Evolutionary conservation across 192 early-diverging fungal genomes (phyloP).

Genomic region (Umbelopsis sp.): DNA sequence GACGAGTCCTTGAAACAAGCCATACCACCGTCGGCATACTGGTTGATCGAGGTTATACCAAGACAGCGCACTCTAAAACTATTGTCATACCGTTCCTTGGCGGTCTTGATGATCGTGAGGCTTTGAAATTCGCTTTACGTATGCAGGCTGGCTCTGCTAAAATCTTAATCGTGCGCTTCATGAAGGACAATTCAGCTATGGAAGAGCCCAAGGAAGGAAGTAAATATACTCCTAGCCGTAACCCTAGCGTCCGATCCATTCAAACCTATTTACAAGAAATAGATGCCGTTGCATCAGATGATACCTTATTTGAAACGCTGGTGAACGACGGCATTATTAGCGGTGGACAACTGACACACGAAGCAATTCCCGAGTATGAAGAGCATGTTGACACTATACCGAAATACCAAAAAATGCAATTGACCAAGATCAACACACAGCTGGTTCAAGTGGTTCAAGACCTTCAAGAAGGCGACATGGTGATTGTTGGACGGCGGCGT

Average conservation of each 20-base stretch:
- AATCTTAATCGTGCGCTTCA: slow-evolving; percentile 55
- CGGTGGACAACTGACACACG: slow-evolving; percentile 20
- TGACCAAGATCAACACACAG: slow-evolving; percentile 42
- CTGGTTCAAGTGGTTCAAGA: slow-evolving; percentile 41
- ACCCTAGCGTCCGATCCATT: slow-evolving; percentile 2
- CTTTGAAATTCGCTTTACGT: slow-evolving; percentile 55
- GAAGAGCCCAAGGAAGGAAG: slow-evolving; percentile 11
- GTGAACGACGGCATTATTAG: slow-evolving; percentile 27
- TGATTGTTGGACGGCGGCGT: slow-evolving; percentile 4
- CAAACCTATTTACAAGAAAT: slow-evolving; percentile 20
- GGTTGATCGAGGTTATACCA: slow-evolving; percentile 70
- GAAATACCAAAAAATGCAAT: neutral
- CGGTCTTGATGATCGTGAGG: slow-evolving; percentile 73
- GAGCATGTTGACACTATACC: neutral
- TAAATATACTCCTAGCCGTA: slow-evolving; percentile 21
- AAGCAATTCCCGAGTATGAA: neutral
- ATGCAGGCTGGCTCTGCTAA: slow-evolving; percentile 52
- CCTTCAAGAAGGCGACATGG: slow-evolving; percentile 23
- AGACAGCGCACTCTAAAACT: slow-evolving; percentile 46
- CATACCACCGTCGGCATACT: slow-evolving; percentile 57
- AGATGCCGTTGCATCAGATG: slow-evolving; percentile 23
- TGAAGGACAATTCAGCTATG: neutral
- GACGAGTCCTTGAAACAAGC: slow-evolving; percentile 46
- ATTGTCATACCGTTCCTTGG: slow-evolving; percentile 78
- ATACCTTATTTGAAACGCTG: slow-evolving; percentile 37